phyloP scores from a whole-genome alignment of 257 asterid species.

The Orobanche coerulescens region DNA sequence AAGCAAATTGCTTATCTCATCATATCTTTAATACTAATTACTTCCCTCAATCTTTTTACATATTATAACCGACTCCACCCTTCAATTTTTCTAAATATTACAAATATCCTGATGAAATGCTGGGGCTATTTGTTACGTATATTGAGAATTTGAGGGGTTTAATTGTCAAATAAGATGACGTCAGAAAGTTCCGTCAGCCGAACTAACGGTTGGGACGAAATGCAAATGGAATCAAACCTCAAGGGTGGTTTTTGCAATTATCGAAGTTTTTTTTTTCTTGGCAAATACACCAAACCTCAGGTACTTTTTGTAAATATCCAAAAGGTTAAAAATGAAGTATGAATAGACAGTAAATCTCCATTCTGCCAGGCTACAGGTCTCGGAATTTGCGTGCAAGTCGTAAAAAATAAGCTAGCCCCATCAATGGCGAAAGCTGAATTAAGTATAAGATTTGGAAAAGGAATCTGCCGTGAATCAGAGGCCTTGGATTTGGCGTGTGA shows the following conservation, averaged over 20 bases:
- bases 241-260: not conserved
- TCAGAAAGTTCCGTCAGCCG: too few species aligned
- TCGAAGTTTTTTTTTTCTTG: not conserved
- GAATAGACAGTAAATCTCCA: not conserved
- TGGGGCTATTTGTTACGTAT: too few species aligned
- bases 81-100: too few species aligned
- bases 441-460: constrained; percentile 60
- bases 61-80: too few species aligned
- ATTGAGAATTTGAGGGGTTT: too few species aligned
- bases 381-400: constrained; percentile 63
- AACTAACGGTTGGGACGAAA: too few species aligned
- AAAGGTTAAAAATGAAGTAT: not conserved
- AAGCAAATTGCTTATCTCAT: too few species aligned
- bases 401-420: constrained; percentile 87
- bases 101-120: too few species aligned
- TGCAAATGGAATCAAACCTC: not conserved
- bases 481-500: constrained; percentile 85
- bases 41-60: too few species aligned
- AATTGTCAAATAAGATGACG: too few species aligned
- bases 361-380: constrained; percentile 74
- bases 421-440: constrained; percentile 65
- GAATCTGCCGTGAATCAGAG: constrained; percentile 55
- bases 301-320: too few species aligned
- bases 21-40: too few species aligned
- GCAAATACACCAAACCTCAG: not conserved